phyloP scores from a whole-genome alignment of 1,139 yeast genomes.

The Debaryomycetaceae sp. region DNA sequence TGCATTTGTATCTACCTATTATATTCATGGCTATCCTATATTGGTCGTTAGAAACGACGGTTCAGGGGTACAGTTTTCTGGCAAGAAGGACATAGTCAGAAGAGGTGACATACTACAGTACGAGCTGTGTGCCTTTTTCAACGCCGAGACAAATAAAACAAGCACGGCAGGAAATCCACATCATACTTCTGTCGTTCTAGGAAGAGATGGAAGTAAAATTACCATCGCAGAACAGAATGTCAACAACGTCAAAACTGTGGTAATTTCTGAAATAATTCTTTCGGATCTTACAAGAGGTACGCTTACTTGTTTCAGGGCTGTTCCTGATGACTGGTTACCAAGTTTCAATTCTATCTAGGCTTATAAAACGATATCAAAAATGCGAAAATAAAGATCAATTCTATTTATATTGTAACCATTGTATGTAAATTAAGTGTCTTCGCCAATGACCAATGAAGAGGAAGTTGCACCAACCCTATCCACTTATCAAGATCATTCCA shows the following conservation, averaged over 20 bases:
- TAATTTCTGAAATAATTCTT: constrained; percentile 42
- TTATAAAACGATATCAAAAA: background rate
- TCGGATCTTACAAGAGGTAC: constrained; percentile 46
- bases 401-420: too few species aligned
- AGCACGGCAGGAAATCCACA: constrained; percentile 57
- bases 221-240: constrained; percentile 62
- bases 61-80: constrained; percentile 14
- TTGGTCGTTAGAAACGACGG: constrained; percentile 28
- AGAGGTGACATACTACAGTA: constrained; percentile 44
- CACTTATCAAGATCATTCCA: constrained; percentile 54
- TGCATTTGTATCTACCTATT: constrained; percentile 56
- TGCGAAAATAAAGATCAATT: too few species aligned
- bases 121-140: constrained; percentile 41
- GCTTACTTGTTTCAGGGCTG: constrained; percentile 53
- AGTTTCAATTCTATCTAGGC: background rate
- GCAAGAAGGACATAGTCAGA: constrained; percentile 34
- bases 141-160: constrained; percentile 21
- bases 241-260: constrained; percentile 48
- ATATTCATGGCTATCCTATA: constrained; percentile 58
- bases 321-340: constrained; percentile 48
- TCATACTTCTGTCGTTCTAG: constrained; percentile 63
- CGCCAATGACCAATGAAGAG: constrained; percentile 11
- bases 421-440: too few species aligned
- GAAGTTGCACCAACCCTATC: constrained; percentile 56
- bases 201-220: constrained; percentile 27